These are phyloP conservation scores for Botrytis deweyae DNA, from an alignment of 2,329 filamentous ascomycete genomes.

Conservation along the genomic window DNA sequence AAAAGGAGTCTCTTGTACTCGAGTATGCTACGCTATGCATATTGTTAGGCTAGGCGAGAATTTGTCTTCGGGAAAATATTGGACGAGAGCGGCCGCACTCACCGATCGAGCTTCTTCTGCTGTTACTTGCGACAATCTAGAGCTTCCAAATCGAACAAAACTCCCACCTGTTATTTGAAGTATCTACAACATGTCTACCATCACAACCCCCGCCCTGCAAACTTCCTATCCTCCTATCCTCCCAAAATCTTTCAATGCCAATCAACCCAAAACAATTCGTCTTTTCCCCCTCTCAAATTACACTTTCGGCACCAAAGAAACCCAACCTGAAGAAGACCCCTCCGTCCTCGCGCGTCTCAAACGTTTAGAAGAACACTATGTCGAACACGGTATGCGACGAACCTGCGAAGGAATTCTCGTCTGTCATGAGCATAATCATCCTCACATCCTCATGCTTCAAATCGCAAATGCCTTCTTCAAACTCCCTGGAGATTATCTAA, in stretches of 20 bases:
- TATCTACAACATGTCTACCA: slow-evolving; percentile 70
- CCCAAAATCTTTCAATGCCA: slow-evolving; percentile 80
- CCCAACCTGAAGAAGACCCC: slow-evolving; percentile 95
- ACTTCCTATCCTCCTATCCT: slow-evolving; percentile 76
- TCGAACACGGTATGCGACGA: slow-evolving; percentile 88
- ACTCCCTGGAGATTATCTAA: slow-evolving; percentile 92
- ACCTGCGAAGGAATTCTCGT: slow-evolving; percentile 97
- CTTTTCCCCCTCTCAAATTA: slow-evolving; percentile 97
- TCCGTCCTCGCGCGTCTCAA: slow-evolving; percentile 90
- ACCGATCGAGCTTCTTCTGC: slow-evolving; percentile 15
- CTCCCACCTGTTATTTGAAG: neutral
- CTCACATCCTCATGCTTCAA: slow-evolving; percentile 97
- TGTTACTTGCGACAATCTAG: neutral
- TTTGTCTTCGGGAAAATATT: neutral
- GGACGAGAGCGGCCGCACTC: neutral
- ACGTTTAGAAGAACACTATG: slow-evolving; percentile 94
- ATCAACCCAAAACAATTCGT: slow-evolving; percentile 85
- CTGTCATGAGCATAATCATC: slow-evolving; percentile 98
- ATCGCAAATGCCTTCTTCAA: slow-evolving; percentile 99
- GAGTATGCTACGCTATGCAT: neutral
- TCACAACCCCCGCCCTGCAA: slow-evolving; percentile 72
- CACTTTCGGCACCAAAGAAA: slow-evolving; percentile 98
- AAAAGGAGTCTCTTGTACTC: neutral
- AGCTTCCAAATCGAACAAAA: slow-evolving; percentile 8
- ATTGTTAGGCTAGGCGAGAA: neutral